These are phyloP conservation scores for Candida frijolesensis DNA, from an alignment of 1,139 yeast species.

Conservation along the genomic window DNA sequence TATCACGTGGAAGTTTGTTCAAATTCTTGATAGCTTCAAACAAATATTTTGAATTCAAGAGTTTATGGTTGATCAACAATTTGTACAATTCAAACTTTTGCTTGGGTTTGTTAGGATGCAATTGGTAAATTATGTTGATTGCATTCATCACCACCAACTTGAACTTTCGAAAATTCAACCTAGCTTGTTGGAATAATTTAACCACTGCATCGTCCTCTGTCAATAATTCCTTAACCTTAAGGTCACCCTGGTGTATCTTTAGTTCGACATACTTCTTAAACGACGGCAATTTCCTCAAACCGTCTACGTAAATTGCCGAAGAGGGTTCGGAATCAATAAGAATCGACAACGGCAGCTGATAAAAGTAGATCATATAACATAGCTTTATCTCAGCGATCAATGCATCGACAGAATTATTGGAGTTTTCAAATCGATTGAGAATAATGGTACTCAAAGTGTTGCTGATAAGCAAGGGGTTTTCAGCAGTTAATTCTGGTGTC, in stretches of 20 bases:
- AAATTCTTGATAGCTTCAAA: constrained; percentile 13
- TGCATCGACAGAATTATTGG: constrained; percentile 54
- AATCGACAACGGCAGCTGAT: constrained; percentile 64
- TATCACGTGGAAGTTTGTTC: constrained; percentile 7
- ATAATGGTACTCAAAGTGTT: constrained; percentile 37
- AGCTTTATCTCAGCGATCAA: constrained; percentile 57
- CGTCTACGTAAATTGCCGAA: constrained; percentile 19
- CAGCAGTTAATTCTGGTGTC: constrained; percentile 22
- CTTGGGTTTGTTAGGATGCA: constrained; percentile 18
- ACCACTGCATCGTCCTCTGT: constrained; percentile 21
- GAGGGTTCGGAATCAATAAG: constrained; percentile 21
- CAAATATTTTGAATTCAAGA: constrained; percentile 21
- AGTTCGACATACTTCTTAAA: constrained; percentile 40
- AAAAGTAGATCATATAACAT: constrained; percentile 70
- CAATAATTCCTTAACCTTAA: constrained; percentile 20
- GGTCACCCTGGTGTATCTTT: constrained; percentile 14
- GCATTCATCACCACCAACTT: constrained; percentile 27
- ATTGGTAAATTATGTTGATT: constrained; percentile 25
- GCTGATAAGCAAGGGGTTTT: constrained; percentile 22
- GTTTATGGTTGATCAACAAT: constrained; percentile 26
- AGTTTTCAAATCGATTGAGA: constrained; percentile 40
- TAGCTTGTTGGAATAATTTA: constrained; percentile 21
- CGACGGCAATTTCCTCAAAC: constrained; percentile 38
- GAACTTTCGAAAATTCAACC: constrained; percentile 23
- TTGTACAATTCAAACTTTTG: constrained; percentile 37